Evolutionary conservation across 2,329 filamentous ascomycete genomes (phyloP), one percentile per base, ranked within the genome.

Genomic region (Claviceps paspali): DNA sequence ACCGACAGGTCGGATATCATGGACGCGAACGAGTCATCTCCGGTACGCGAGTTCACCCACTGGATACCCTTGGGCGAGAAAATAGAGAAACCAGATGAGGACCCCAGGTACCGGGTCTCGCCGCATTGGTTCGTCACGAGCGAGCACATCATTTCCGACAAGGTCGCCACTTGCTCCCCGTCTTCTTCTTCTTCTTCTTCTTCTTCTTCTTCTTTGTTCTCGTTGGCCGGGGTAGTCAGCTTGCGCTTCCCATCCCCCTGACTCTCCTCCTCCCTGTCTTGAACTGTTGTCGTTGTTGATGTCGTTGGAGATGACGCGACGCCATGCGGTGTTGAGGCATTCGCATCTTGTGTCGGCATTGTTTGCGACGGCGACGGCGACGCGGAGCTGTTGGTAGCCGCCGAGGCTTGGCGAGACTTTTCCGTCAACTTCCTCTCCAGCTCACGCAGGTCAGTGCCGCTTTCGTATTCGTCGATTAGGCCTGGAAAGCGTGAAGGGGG

Each of bases 121-220:
- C 91, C 91, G 44, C 76, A 82, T 49, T 88, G 86, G 53, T 94
- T 96, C 1, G 88, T 96, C 22, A 98, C 87, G 23, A 98, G 63
- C 3, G 87, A 95, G 59, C 88, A 96, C 91, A 98, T 96, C 81
- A 95, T 91, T 61, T 98, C 91, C 1, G 88, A 94, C 40, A 98
- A 61, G 2, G 78, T 79, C 55, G 92, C 87, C 1, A 93, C 82
- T 49, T 93, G 82, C 46, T 79, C 69, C 46, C 76, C 43, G 2
- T 26, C 71, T 15, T 41, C 23, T 11, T 63, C 64, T 45, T 63
- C n/a, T n/a, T 22, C 21, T 8, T 22, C 21, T 22, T 79, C 69
- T 47, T 76, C 43, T 1, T 26, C 71, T 15, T 41, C 18, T 11
- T 63, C 64, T 45, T 62, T 66, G 37, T 65, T 69, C 29, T 57